Conservation (phyloP, 1,284 basidiomycete genomes). For the Cryptococcus sp. region DNA sequence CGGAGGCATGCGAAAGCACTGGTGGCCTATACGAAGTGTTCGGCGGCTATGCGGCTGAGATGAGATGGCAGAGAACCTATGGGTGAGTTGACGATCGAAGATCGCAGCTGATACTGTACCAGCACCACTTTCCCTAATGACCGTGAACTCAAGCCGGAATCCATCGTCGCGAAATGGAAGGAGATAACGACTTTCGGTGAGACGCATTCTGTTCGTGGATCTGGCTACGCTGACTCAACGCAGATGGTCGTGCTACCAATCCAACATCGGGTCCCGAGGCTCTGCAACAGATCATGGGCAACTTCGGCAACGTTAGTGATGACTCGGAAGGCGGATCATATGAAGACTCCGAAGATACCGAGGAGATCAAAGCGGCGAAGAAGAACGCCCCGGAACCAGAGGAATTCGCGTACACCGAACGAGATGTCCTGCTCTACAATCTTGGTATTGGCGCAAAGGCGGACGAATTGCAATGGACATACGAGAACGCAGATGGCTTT, state of each 20-base stretch:
- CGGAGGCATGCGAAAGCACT: slow-evolving; percentile 72
- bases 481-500: slow-evolving; percentile 86
- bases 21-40: slow-evolving; percentile 84
- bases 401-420: slow-evolving; percentile 76
- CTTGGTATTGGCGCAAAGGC: slow-evolving; percentile 93
- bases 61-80: slow-evolving; percentile 88
- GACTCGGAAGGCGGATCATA: slow-evolving; percentile 59
- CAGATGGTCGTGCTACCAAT: slow-evolving; percentile 75
- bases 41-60: slow-evolving; percentile 90
- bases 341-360: slow-evolving; percentile 79
- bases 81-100: slow-evolving; percentile 57
- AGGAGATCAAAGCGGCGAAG: slow-evolving; percentile 82
- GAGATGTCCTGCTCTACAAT: slow-evolving; percentile 94
- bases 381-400: slow-evolving; percentile 60
- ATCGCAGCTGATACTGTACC: neutral
- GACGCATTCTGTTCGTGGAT: slow-evolving; percentile 32
- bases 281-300: slow-evolving; percentile 74
- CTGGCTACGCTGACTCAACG: slow-evolving; percentile 48
- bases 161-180: slow-evolving; percentile 74
- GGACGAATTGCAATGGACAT: slow-evolving; percentile 88
- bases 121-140: slow-evolving; percentile 71
- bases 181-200: slow-evolving; percentile 78
- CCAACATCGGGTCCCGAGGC: slow-evolving; percentile 72
- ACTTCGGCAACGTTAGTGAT: slow-evolving; percentile 68
- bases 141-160: slow-evolving; percentile 72